Evolutionary conservation across 2,329 filamentous ascomycete species (phyloP).

Genomic region (Celoporthe dispersa): DNA sequence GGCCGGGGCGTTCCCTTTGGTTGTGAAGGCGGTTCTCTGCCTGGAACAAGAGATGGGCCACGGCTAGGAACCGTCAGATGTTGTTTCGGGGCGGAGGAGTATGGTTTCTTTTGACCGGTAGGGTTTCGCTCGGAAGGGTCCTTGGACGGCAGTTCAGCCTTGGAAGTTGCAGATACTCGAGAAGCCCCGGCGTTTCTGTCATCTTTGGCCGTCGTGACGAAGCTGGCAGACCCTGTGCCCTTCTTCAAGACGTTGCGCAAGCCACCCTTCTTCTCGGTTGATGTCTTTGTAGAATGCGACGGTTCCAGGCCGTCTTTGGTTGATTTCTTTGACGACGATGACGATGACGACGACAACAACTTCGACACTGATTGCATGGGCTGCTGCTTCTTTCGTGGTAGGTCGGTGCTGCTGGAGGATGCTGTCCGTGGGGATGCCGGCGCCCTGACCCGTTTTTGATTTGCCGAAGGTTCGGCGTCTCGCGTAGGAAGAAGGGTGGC

Average conservation of each 20-base stretch:
- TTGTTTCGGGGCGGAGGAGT: slow-evolving; percentile 32
- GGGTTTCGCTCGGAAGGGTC: slow-evolving; percentile 17
- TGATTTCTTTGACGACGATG: slow-evolving; percentile 34
- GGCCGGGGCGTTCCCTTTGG: slow-evolving; percentile 43
- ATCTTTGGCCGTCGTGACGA: slow-evolving; percentile 51
- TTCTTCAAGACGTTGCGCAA: slow-evolving; percentile 58
- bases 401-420: slow-evolving; percentile 30
- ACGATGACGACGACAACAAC: slow-evolving; percentile 18
- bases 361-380: slow-evolving; percentile 35
- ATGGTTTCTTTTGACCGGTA: slow-evolving; percentile 29
- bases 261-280: slow-evolving; percentile 49
- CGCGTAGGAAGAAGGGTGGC: slow-evolving; percentile 33
- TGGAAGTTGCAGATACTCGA: slow-evolving; percentile 28
- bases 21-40: slow-evolving; percentile 41
- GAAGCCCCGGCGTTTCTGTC: slow-evolving; percentile 34
- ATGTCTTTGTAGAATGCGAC: slow-evolving; percentile 30
- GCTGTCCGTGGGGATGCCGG: slow-evolving; percentile 37
- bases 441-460: slow-evolving; percentile 52
- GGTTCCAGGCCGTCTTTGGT: slow-evolving; percentile 32
- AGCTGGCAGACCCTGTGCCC: slow-evolving; percentile 50
- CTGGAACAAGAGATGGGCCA: slow-evolving; percentile 38
- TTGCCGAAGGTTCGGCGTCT: slow-evolving; percentile 45
- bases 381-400: slow-evolving; percentile 31
- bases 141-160: slow-evolving; percentile 18
- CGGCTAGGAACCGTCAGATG: slow-evolving; percentile 39